Evolutionary conservation across 2,329 filamentous ascomycete species (phyloP).

Genomic region (Ascosphaera apis): DNA sequence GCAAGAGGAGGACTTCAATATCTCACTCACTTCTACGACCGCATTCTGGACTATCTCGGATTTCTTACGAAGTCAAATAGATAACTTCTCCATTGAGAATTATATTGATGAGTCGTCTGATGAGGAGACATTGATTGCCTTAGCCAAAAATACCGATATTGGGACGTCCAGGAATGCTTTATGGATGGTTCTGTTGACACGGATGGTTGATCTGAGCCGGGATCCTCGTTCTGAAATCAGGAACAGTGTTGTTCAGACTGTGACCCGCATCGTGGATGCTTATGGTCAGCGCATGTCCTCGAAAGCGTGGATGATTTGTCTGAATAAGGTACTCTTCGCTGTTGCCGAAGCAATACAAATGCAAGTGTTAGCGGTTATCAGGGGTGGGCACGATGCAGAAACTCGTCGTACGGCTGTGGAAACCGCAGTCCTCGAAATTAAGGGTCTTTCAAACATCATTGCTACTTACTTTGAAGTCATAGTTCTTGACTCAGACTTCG

Average conservation of each 20-base stretch:
- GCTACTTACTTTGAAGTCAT: constrained; percentile 56
- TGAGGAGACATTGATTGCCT: constrained; percentile 32
- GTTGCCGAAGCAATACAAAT: constrained; percentile 48
- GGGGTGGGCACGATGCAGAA: constrained; percentile 5
- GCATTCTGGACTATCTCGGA: constrained; percentile 94
- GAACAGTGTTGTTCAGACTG: constrained; percentile 59
- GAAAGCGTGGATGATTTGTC: constrained; percentile 61
- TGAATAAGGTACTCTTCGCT: constrained; percentile 58
- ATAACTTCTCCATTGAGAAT: constrained; percentile 16
- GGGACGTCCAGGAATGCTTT: constrained; percentile 28
- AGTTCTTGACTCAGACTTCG: constrained; percentile 41
- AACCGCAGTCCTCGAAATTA: constrained; percentile 51
- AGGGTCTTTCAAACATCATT: constrained; percentile 48
- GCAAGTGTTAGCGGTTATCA: constrained; percentile 17
- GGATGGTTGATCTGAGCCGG: constrained; percentile 17
- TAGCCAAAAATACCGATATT: constrained; percentile 36
- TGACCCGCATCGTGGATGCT: constrained; percentile 77
- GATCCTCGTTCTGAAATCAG: constrained; percentile 18
- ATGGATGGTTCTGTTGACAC: constrained; percentile 16
- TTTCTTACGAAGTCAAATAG: constrained; percentile 38
- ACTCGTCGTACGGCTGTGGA: constrained; percentile 39
- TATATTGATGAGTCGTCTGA: constrained; percentile 23
- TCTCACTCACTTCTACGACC: constrained; percentile 80
- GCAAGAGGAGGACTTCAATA: constrained; percentile 81
- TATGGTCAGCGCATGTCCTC: constrained; percentile 61